Base-by-base conservation (phyloP, 768 basidiomycete genomes). In the Kondoa subrosea region DNA sequence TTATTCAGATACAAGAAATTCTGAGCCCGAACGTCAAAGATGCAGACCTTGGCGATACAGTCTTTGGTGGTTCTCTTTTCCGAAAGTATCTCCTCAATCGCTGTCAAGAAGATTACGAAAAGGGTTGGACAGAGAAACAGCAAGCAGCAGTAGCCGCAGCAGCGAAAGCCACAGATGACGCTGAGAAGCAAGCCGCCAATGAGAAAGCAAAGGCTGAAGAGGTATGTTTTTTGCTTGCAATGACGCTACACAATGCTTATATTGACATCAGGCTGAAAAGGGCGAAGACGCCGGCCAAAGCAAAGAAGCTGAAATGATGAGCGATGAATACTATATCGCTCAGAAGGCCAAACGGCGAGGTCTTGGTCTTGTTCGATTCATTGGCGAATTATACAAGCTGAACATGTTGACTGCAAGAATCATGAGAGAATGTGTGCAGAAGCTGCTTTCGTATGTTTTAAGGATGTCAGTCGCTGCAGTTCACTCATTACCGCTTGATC, bases 351-450 rank as follows among this genome's bases (percentile, higher is more conserved):
- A 96, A 80, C 88, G 92, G 69, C 88, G 89, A 71, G 92, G 93
- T 77, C 85, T 96, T 15, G 91, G 93, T 81, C 83, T 99, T 72
- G 91, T 96, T 80, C 89, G 88, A 78, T 92, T 99, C 80, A 96
- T 97, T 71, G 92, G 93, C 71, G 93, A 99, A 79, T 81, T 97
- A 66, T 99, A 91, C 86, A 96, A 96, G 80, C 81, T 99, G n/a
- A 88, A 89, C 79, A 95, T 96, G 91, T 81, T 97, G 66, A 91
- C 91, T 61, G 90, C 91, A 80, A 86, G 90, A 72, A 93, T 97
- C 80, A 99, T 97, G 89, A 88, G 91, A 80, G 88, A 91, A 78
- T 99, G 93, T 81, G 85, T 96, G 76, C 90, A 91, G 83, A 91
- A 93, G 79, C 83, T 96, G 15, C 81, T 97, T 50, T 50, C 40